Evolutionary conservation across 2,329 filamentous ascomycete species (phyloP), one percentile per base, ranked within the genome.

Genomic region (Hypoxylon sp.): DNA sequence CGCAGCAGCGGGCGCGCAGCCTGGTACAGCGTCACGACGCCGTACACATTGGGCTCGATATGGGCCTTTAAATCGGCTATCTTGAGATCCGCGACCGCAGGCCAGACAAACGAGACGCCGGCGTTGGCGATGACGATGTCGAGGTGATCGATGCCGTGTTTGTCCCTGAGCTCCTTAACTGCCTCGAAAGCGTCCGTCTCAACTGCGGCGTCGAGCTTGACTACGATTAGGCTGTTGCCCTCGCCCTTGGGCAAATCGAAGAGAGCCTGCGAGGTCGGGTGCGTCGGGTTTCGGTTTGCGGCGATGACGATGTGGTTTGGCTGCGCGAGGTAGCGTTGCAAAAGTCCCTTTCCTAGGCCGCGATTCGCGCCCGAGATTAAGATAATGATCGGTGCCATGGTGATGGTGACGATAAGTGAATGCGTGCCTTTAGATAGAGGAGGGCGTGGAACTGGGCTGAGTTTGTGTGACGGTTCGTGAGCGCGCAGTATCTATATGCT

Each of bases 121-220:
- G 86, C 85, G 71, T 87, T 88, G 50, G 85, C 82, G 59, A 88
- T 82, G 2, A 88, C 80, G 2, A 85, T 73, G 63, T 88, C 85
- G 2, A 88, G 74, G 25, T 78, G 73, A 2, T 73, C 70, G 66
- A 87, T 81, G 2, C 77, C 56, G 34, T 73, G 77, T 13, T 78
- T 65, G 2, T 57, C 28, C 1, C 75, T 67, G 0, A 83, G 73
- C 2, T 74, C 67, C 25, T 75, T 55, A 1, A 80, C 75, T 1
- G 81, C 80, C 13, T 69, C 70, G 10, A 67, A 72, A 1, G 81
- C 70, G 59, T 82, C 80, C 0, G 73, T 67, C 6, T 78, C 73
- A 2, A 77, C 76, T 2, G 67, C 69, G 0, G 78, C 76, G 50
- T 86, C 84, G 64, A 84, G 73, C 65, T 82, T 80, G 25, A 84